phyloP scores from a whole-genome alignment of 2,329 filamentous ascomycete genomes.

The Talaromyces rugulosus region DNA sequence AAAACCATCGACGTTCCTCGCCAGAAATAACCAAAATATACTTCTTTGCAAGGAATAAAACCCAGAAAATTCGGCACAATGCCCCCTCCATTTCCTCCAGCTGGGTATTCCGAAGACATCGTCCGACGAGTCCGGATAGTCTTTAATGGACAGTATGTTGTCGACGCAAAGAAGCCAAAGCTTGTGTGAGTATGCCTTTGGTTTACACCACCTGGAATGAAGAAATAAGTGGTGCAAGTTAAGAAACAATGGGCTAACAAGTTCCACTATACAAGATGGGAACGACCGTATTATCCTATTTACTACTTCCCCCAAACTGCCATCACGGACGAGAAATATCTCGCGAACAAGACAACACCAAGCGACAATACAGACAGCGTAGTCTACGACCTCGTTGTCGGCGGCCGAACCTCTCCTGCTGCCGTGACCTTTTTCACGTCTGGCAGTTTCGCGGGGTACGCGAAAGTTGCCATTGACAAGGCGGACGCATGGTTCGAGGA shows the following conservation, averaged over 20 bases:
- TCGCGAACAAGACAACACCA: conserved; percentile 1
- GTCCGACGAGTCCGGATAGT: conserved; percentile 11
- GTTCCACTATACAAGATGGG: conserved; percentile 2
- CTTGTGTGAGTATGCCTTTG: conserved; percentile 6
- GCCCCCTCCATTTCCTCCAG: conserved; percentile 9
- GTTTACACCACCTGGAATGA: background rate
- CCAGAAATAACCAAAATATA: background rate
- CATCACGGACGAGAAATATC: background rate
- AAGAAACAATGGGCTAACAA: background rate
- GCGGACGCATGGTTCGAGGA: conserved; percentile 13
- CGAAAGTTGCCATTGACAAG: conserved; percentile 7
- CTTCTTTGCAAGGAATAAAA: background rate
- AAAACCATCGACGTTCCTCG: background rate
- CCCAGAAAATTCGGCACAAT: background rate
- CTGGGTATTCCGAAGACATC: conserved; percentile 14
- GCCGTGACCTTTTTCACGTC: conserved; percentile 2
- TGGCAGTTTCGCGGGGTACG: conserved; percentile 1
- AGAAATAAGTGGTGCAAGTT: background rate
- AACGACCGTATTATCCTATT: conserved; percentile 5
- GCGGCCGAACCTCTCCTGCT: conserved; percentile 1
- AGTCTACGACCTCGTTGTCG: conserved; percentile 7
- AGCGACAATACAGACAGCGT: background rate
- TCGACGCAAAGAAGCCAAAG: conserved; percentile 10
- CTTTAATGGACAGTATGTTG: conserved; percentile 11
- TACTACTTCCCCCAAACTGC: conserved; percentile 9